Base-by-base conservation (phyloP, 108 stramenopile genomes). In the Pseudonitzschia delicatissima region DNA sequence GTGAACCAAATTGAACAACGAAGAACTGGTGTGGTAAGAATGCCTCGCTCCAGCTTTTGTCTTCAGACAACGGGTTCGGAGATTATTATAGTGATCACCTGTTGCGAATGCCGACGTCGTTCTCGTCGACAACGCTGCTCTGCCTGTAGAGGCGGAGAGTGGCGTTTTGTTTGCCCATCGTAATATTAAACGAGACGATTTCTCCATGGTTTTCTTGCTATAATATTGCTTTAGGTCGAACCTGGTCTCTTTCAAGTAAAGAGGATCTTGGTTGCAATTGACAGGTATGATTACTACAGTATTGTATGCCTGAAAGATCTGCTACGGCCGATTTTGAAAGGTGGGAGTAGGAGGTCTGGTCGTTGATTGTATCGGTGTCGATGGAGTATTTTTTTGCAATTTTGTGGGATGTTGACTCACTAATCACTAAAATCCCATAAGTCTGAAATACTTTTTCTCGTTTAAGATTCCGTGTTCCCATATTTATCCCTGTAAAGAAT, bases 21-120 rank as follows among this genome's bases (percentile, higher is more conserved):
- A 42, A 35, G 53, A 20, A 0, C 63, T 58, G 27, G 69, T 26
- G 47, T 70, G 69, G 50, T 37, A 67, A 11, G 37, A 35, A 23
- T 35, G 58, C 20, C 26, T 59, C 23, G 13, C 23, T 7, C 50
- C 27, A 4, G 50, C 27, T 28, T 18, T 23, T 51, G 50, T 28
- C 25, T 25, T 20, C 25, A 15, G 40, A 42, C 15, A 42, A 42
- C 15, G 40, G 15, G 40, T n/a, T n/a, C 13, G 40, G 27, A 13
- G 18, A 25, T 25, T 25, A 25, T 25, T 25, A 20, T 26, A 28
- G 21, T 28, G 20, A 13, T 18, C 25, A 51, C 25, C 23, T 25
- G 50, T 8, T 51, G 21, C 20, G 20, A 3, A 5, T 51, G 50
- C 23, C 27, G 50, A 18, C 27, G 50, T 28, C 12, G 20, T 28